Conservation (phyloP, 1,284 basidiomycete species). For the Leccinum pachyderme region DNA sequence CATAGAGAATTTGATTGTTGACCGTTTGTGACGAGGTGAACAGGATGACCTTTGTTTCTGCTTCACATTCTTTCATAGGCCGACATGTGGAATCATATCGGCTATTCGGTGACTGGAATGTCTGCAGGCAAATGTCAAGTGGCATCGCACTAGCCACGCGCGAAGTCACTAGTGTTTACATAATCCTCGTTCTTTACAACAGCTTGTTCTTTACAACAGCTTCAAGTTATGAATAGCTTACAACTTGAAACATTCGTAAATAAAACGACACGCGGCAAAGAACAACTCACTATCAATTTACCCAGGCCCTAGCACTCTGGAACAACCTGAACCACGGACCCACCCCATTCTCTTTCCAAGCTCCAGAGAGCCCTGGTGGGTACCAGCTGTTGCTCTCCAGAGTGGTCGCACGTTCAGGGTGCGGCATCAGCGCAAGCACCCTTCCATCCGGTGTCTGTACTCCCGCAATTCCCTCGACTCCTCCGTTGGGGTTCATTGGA, state of each 20-base stretch:
- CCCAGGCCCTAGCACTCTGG: conserved; percentile 74
- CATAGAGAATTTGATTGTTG: neutral
- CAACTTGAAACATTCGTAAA: neutral
- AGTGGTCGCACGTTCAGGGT: conserved; percentile 80
- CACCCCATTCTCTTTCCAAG: conserved; percentile 53
- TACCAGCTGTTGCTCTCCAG: conserved; percentile 89
- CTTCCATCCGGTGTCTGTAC: conserved; percentile 85
- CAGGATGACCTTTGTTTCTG: neutral
- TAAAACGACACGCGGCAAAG: neutral
- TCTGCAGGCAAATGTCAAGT: neutral
- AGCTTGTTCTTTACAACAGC: no score
- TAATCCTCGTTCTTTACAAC: no score
- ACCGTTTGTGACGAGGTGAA: neutral
- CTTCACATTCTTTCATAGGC: neutral
- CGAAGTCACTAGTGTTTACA: no score
- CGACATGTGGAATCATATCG: neutral
- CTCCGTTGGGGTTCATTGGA: conserved; percentile 96
- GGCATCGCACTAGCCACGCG: no score
- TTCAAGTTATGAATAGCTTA: conserved; percentile 6
- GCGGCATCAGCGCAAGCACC: conserved; percentile 95
- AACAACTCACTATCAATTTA: conserved; percentile 23
- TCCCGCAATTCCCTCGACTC: conserved; percentile 83
- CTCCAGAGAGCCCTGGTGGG: conserved; percentile 52
- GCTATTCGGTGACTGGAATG: neutral
- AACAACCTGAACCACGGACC: conserved; percentile 97